Percentiles rank a stretch among this genome's conserved stretches.
These are phyloP conservation scores for Fusarium metavorans DNA, from an alignment of 2,329 filamentous ascomycete species.

Conservation along the genomic window DNA sequence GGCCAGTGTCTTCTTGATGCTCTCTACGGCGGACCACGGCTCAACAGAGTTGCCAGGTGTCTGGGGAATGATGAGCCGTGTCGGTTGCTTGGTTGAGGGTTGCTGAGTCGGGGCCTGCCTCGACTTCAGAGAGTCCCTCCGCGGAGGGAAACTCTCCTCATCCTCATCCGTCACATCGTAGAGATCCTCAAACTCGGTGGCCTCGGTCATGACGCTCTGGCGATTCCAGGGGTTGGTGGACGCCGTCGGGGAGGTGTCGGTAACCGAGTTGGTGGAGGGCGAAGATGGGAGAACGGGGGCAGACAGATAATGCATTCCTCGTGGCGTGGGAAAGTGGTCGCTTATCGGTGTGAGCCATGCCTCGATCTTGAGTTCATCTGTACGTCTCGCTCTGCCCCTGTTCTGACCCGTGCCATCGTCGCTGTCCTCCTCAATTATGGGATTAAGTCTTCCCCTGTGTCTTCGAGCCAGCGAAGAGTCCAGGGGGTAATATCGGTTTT, in stretches of 20 bases:
- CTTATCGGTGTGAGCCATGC: conserved; percentile 70
- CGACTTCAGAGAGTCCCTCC: conserved; percentile 54
- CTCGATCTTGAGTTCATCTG: conserved; percentile 62
- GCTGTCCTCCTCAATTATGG: conserved; percentile 71
- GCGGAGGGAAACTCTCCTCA: conserved; percentile 68
- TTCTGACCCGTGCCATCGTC: conserved; percentile 51
- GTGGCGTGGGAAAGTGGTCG: conserved; percentile 79
- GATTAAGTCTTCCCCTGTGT: conserved; percentile 68
- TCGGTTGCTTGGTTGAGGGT: conserved; percentile 47
- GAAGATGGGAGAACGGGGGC: conserved; percentile 73
- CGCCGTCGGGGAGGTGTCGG: conserved; percentile 65
- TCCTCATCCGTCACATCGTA: conserved; percentile 90
- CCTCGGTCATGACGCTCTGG: conserved; percentile 71
- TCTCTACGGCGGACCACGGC: conserved; percentile 58
- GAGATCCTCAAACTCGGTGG: conserved; percentile 85
- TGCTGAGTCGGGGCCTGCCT: conserved; percentile 49
- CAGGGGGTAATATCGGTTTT: conserved; percentile 56
- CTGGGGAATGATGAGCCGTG: conserved; percentile 65
- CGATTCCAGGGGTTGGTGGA: conserved; percentile 73
- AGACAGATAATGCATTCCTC: conserved; percentile 73
- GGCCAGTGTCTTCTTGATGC: conserved; percentile 59
- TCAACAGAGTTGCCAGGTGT: conserved; percentile 51
- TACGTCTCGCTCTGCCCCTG: conserved; percentile 43
- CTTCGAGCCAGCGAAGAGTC: conserved; percentile 69
- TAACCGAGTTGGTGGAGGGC: conserved; percentile 66